Evolutionary conservation across 805 yeast genomes (phyloP).

Genomic region (Pichia nanzhaoensis): DNA sequence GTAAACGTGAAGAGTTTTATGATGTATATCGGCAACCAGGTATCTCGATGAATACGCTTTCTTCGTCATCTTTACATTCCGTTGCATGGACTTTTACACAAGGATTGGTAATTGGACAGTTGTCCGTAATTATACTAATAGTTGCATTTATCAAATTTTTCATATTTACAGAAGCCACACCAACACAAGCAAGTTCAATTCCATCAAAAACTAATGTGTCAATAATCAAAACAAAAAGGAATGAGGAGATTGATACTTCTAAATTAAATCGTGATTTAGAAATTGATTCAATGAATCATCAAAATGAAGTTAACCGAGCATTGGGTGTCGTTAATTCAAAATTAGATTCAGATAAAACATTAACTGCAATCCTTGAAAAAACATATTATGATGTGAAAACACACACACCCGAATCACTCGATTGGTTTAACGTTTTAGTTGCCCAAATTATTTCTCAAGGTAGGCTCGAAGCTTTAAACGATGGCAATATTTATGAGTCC

Average conservation of each 20-base stretch:
- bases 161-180: constrained; percentile 62
- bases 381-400: constrained; percentile 86
- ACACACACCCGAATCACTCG: constrained; percentile 85
- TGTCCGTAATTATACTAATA: constrained; percentile 59
- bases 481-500: constrained; percentile 79
- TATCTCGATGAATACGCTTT: constrained; percentile 3
- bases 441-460: constrained; percentile 87
- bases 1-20: no score
- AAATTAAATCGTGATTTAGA: background rate
- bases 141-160: constrained; percentile 66
- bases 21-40: constrained; percentile 3
- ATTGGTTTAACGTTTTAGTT: constrained; percentile 92
- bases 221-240: constrained; percentile 13
- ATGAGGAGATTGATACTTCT: constrained; percentile 4
- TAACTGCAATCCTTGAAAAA: constrained; percentile 61
- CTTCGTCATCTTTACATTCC: constrained; percentile 3
- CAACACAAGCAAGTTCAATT: constrained; percentile 28
- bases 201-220: constrained; percentile 25
- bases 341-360: constrained; percentile 10
- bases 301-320: constrained; percentile 5
- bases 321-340: background rate
- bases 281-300: constrained; percentile 1
- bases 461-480: constrained; percentile 78
- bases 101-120: constrained; percentile 67
- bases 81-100: constrained; percentile 63